Evolutionary conservation across 2,329 filamentous ascomycete genomes (phyloP), one percentile per base, ranked within the genome.

Genomic region (Penicillium sp.): DNA sequence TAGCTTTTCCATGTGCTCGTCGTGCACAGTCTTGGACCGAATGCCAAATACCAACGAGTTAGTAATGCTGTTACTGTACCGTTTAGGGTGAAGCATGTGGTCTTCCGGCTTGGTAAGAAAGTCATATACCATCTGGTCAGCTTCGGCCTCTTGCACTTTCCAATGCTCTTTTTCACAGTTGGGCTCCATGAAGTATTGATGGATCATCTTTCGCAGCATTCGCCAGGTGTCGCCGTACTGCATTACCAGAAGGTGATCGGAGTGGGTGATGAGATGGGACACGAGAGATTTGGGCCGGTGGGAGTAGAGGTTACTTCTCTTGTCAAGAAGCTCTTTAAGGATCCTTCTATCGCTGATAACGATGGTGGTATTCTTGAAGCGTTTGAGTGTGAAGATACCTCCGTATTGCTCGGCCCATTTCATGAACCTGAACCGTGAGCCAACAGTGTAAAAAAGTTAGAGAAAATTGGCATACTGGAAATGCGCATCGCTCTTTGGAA

Each of bases 11-110:
- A 42, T 47, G 10, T 52, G 39, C 7, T 39, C 11, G 11, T 39
- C 32, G 14, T 36, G 24, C 6, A 41, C 18, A 3, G 43, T n/a
- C 13, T 32, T 46, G 4, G 49, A 41, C 0, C 43, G 29, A 22
- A 52, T 47, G 14, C 49, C 29, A 21, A 52, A 42, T 2, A 47
- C 21, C 24, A 47, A 9, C 7, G 11, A 18, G 3, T 22, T 80
- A 24, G 70, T 79, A 48, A 81, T 74, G 54, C 77, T 80, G 56
- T 82, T 82, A 46, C 72, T 78, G 54, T 73, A 80, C 3, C 81
- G 68, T 57, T 77, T 77, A 0, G 79, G 73, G 58, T 81, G 78
- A 29, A 70, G 51, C 77, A 81, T 80, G 43, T 75, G 71, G n/a
- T 77, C 54, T 24, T 73, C 68, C 0, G 79, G 78, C 0, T 65